These are phyloP conservation scores for Ochromonas danica DNA, from an alignment of 108 stramenopile species.

Conservation along the genomic window DNA sequence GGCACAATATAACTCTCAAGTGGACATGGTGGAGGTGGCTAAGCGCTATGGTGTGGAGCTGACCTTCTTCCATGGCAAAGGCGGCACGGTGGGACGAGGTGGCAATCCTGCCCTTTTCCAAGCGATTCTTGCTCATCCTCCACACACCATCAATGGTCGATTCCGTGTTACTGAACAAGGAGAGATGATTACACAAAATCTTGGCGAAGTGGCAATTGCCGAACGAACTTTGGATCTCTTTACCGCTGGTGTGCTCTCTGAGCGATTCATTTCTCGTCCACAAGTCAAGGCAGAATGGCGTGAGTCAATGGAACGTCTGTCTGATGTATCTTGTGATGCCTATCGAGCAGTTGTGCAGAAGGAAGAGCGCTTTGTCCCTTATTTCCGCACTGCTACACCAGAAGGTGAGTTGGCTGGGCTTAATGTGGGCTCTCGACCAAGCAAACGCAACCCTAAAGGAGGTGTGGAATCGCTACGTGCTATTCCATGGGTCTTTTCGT, in stretches of 20 bases:
- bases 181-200: constrained; percentile 97
- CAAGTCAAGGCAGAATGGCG: constrained; percentile 59
- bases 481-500: constrained; percentile 96
- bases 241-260: constrained; percentile 84
- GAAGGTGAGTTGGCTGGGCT: constrained; percentile 82
- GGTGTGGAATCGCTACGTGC: constrained; percentile 92
- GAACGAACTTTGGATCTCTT: constrained; percentile 90
- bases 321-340: constrained; percentile 59
- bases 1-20: constrained; percentile 53
- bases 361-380: constrained; percentile 89
- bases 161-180: constrained; percentile 98
- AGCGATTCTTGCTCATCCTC: constrained; percentile 85
- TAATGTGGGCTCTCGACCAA: constrained; percentile 89
- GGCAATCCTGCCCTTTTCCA: constrained; percentile 84
- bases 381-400: constrained; percentile 92
- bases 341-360: constrained; percentile 81
- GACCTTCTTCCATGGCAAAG: constrained; percentile 95
- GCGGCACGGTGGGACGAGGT: constrained; percentile 93
- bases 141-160: constrained; percentile 88
- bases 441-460: constrained; percentile 90
- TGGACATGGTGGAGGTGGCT: constrained; percentile 73
- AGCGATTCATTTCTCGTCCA: constrained; percentile 59
- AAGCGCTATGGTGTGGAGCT: constrained; percentile 72
- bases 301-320: background rate
- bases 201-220: constrained; percentile 78